Evolutionary conservation across 139 green algal genomes (phyloP), one percentile per base, ranked within the genome.

Genomic region (Yamagishiella unicocca): DNA sequence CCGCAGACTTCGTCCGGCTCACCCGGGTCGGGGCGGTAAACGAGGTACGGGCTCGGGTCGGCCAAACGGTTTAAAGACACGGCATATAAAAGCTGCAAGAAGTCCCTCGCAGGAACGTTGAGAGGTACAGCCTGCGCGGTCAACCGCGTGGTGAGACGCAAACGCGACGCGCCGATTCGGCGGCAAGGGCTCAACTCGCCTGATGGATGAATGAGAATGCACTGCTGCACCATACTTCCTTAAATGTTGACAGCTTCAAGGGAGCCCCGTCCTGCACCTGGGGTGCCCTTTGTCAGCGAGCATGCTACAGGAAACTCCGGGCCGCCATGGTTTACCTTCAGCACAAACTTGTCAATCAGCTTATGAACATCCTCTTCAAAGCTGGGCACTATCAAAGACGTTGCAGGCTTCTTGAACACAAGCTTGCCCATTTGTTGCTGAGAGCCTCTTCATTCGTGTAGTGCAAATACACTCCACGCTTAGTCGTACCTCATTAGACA

Each of bases 41-140:
- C n/a, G 1, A 86, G 71, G 68, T 73, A 88, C 14, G 83, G 83
- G 42, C 83, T 88, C 33, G 83, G 70, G 54, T 81, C 72, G 19
- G 42, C 83, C 71, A 88, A 37, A 5, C 83, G 70, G 71, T 88
- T 88, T 3, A 88, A 55, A 1, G 83, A 38, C 22, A 70, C 54
- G 0, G 70, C 27, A 24, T 88, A 88, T 31, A 88, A 62, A 14
- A 88, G 83, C 71, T 88, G 83, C 68, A 73, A 40, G 42, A 76
- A 82, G 40, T 88, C 83, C 43, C 70, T 31, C 31, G 71, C 71
- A 40, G 83, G 40, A 21, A 88, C 8, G 14, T 83, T 81, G 25
- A 72, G 54, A 10, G 83, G 83, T 4, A 75, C 71, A 40, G 83
- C 83, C 83, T 88, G 72, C 38, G n/a, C n/a, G n/a, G n/a, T n/a